A percentile compares a stretch with the other conserved stretches of the same genome.
Conservation (phyloP, 1,139 yeast species). For the Pichia sp. region DNA sequence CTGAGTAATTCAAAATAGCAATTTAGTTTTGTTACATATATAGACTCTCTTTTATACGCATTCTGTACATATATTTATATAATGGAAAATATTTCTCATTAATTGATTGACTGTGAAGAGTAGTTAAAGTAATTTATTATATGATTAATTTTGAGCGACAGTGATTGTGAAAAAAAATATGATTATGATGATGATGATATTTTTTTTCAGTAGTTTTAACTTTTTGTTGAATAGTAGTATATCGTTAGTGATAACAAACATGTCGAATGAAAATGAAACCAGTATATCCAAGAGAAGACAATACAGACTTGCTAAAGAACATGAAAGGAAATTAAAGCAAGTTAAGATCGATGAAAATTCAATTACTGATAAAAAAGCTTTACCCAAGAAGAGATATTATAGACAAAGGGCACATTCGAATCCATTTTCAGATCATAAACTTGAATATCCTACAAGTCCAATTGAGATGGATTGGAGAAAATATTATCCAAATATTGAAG, state of each 20-base stretch:
- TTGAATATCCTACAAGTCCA: slow-evolving; percentile 82
- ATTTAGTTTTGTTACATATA: background rate
- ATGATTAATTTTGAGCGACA: no score
- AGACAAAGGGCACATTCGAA: slow-evolving; percentile 97
- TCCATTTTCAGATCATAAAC: slow-evolving; percentile 90
- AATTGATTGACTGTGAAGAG: no score
- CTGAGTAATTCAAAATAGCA: background rate
- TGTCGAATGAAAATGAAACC: slow-evolving; percentile 1
- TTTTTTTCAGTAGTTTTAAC: no score
- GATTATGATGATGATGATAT: no score
- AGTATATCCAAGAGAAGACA: slow-evolving; percentile 24
- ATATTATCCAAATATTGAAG: slow-evolving; percentile 55
- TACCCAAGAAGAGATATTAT: slow-evolving; percentile 80
- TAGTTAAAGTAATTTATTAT: no score
- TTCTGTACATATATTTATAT: no score
- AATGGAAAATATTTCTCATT: no score
- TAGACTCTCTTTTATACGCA: no score
- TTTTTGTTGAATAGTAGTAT: no score
- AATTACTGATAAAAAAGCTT: slow-evolving; percentile 21
- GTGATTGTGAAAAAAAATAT: no score
- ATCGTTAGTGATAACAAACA: background rate
- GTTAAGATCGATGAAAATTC: slow-evolving; percentile 22
- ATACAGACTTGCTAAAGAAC: slow-evolving; percentile 28
- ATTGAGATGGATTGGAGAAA: slow-evolving; percentile 79
- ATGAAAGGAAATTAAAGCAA: slow-evolving; percentile 25